Evolutionary conservation across 2,329 filamentous ascomycete genomes (phyloP).

Genomic region (Trichoderma sp.): DNA sequence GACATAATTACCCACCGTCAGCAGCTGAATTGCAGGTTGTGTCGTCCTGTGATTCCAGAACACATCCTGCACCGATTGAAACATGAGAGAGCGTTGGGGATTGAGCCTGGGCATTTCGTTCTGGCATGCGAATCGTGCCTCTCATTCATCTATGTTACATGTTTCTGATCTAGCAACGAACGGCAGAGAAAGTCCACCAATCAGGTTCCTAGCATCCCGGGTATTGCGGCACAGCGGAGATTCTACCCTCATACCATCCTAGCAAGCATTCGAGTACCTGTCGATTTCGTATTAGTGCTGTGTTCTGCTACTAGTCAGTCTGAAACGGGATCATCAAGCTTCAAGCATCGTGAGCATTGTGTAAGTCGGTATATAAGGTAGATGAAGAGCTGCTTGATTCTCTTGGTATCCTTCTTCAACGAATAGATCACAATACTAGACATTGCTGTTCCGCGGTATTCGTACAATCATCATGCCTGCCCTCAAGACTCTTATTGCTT

Average conservation of each 20-base stretch:
- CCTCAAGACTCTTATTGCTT: conserved; percentile 20
- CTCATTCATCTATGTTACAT: conserved; percentile 9
- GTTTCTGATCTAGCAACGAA: background rate
- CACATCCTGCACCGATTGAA: background rate
- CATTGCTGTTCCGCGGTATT: background rate
- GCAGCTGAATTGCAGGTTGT: too few species aligned
- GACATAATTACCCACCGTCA: too few species aligned
- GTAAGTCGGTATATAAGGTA: conserved; percentile 6
- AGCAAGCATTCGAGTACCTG: conserved; percentile 11
- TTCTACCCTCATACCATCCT: conserved; percentile 10
- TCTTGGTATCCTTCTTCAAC: background rate
- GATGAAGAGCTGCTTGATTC: background rate
- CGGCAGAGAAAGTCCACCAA: conserved; percentile 8
- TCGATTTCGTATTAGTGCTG: conserved; percentile 17
- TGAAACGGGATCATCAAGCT: conserved; percentile 9
- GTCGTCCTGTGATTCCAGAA: background rate
- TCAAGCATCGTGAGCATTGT: background rate
- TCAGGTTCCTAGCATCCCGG: background rate
- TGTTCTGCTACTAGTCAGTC: background rate
- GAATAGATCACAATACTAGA: background rate
- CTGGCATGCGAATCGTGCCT: background rate
- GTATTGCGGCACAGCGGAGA: conserved; percentile 17
- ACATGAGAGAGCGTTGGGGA: too few species aligned
- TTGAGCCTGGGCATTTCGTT: background rate
- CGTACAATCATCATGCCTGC: conserved; percentile 5